Evolutionary conservation across 208 protist species (phyloP), one percentile per base, ranked within the genome.

Genomic region (Trypanosoma conorhini): DNA sequence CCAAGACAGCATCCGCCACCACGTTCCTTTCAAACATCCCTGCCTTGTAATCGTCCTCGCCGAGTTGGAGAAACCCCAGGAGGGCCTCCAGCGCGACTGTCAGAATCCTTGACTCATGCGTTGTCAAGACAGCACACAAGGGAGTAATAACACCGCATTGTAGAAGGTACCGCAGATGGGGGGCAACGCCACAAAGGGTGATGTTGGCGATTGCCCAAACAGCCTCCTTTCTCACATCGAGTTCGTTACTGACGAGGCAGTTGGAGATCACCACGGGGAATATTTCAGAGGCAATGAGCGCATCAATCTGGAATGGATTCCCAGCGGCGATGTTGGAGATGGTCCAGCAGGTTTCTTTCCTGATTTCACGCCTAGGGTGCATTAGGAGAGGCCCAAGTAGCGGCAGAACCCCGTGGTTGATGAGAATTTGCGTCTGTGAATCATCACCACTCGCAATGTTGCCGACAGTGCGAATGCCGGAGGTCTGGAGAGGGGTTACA

Each of bases 321-420:
- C 98, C 98, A 8, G 98, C 98, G 22, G 98, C 98, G 59, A 99
- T 99, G 92, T 99, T 99, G 17, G 98, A 99, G 62, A 99, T 88
- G 9, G 98, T 98, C 98, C 98, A 99, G 84, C 97, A 99, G 24
- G 97, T 92, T 80, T 99, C 98, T 85, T 99, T 99, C 24, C 88
- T 87, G 52, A 99, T 97, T 50, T 86, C 82, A 44, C 88, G 89
- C 67, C 96, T 95, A 17, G 70, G 70, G 71, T 89, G 82, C 42
- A 67, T 70, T 40, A 99, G 81, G 24, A 99, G 81, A 17, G 76
- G 59, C 0, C 55, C 62, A 17, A 99, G 79, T 44, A 63, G 54
- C 10, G 75, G 56, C 10, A 99, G 87, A 17, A 83, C 88, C 7
- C 86, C 86, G 38, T 74, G 73, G 84, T 99, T 98, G 71, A 99